Evolutionary conservation across 2,329 filamentous ascomycete genomes (phyloP).

Genomic region (Aspergillus fumigatus): DNA sequence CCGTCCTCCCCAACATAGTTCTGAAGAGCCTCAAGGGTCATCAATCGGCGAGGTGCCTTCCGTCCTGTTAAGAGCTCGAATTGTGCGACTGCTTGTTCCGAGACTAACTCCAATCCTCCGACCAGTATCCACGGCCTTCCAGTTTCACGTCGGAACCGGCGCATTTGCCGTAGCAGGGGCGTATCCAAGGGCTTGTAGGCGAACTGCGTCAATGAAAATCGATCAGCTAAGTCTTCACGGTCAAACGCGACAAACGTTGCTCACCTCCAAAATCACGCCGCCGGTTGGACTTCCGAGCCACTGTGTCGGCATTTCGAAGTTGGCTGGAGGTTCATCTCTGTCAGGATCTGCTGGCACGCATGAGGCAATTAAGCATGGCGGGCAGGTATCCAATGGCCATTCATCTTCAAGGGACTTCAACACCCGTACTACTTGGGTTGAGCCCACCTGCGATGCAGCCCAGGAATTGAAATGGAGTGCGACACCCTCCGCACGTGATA

Average conservation of each 20-base stretch:
- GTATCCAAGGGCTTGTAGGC: slow-evolving; percentile 71
- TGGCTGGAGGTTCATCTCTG: slow-evolving; percentile 59
- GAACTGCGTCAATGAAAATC: slow-evolving; percentile 19
- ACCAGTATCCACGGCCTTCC: slow-evolving; percentile 62
- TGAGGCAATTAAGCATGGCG: slow-evolving; percentile 70
- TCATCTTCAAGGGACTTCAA: slow-evolving; percentile 54
- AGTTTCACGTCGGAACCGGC: slow-evolving; percentile 53
- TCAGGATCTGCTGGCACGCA: slow-evolving; percentile 70
- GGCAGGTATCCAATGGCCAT: slow-evolving; percentile 61
- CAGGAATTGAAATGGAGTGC: slow-evolving; percentile 63
- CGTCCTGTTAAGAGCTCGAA: slow-evolving; percentile 77
- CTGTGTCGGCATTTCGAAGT: slow-evolving; percentile 63
- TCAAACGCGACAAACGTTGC: neutral
- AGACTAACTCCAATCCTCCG: slow-evolving; percentile 70
- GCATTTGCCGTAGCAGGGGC: slow-evolving; percentile 65
- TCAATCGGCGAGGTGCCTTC: slow-evolving; percentile 64
- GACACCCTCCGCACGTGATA: slow-evolving; percentile 61
- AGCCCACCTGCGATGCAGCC: slow-evolving; percentile 37
- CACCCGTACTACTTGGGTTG: slow-evolving; percentile 44
- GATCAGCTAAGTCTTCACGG: neutral
- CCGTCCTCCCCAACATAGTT: slow-evolving; percentile 35
- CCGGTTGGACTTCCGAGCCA: slow-evolving; percentile 72
- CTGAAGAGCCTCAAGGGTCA: slow-evolving; percentile 59
- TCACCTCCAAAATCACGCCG: slow-evolving; percentile 68
- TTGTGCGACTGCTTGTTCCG: slow-evolving; percentile 75